Evolutionary conservation across 257 asterid genomes (phyloP), one percentile per base, ranked within the genome.

Genomic region (Lantana camara): DNA sequence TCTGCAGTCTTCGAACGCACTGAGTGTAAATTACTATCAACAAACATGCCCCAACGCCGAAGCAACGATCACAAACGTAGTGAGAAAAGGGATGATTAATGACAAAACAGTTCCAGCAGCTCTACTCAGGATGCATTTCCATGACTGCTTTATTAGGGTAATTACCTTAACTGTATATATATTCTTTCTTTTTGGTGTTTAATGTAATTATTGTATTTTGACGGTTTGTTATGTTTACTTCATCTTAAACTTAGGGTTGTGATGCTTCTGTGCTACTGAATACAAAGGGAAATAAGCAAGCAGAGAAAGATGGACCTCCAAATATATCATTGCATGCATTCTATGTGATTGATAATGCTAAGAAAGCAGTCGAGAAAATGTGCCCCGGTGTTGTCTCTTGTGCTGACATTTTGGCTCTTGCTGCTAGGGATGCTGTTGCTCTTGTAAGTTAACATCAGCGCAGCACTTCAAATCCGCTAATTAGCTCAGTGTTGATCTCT

Each of bases 311-410:
- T 65, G 96, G 95, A 3, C 84, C 89, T 41, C 88, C 97, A 8
- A 88, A 91, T 63, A 73, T 91, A 20, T 85, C 97, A 27, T 47
- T 91, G 37, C 97, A 91, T 57, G 96, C 97, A 27, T 88, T 91
- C 40, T 91, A 91, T 63, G 89, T 85, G 0, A 85, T 91, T 46
- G 95, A 91, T 30, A 48, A 57, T 55, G 93, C 80, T 16, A 91
- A 91, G 84, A 63, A 79, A 69, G 80, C 79, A 54, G 40, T 91
- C 8, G 96, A 91, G 56, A 73, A 76, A 7, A 48, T 48, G 45
- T 91, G 97, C 45, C 96, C 97, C 27, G 93, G 96, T 14, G 84
- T 91, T 9, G 91, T 91, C 24, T 91, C 97, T 51, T 91, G 96
- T 71, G 96, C 96, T 55, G 97, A 88, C 76, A 80, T 85, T 30